phyloP scores from a whole-genome alignment of 441 rosid genomes.

The Raphanus hybrid region DNA sequence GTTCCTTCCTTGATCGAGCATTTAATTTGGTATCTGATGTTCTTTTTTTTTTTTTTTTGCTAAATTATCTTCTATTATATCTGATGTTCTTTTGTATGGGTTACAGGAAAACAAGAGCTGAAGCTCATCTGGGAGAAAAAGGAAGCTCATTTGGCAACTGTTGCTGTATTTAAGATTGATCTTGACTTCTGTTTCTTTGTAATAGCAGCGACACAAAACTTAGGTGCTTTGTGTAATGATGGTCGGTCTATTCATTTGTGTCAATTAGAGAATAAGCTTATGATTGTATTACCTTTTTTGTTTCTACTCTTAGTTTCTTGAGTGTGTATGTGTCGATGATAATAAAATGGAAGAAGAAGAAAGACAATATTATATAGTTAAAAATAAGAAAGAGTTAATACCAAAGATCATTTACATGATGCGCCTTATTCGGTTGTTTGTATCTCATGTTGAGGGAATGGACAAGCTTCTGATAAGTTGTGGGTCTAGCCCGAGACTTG shows the following conservation, averaged over 20 bases:
- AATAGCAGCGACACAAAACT: constrained; percentile 13
- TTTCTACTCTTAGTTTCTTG: constrained; percentile 10
- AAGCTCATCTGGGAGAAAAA: not conserved
- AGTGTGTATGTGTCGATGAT: not conserved
- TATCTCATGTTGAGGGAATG: constrained; percentile 42
- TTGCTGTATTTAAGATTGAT: constrained; percentile 21
- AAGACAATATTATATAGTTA: not conserved
- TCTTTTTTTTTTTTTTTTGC: too few relatives aligned
- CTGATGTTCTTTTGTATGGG: constrained; percentile 18
- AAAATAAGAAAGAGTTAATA: too few relatives aligned
- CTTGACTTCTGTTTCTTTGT: constrained; percentile 13
- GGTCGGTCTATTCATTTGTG: constrained; percentile 4
- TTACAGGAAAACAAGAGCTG: constrained; percentile 31
- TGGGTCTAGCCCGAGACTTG: constrained; percentile 41
- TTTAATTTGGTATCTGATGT: not conserved
- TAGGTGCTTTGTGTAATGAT: not conserved
- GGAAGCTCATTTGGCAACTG: not conserved
- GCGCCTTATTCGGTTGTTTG: constrained; percentile 34
- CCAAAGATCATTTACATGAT: not conserved
- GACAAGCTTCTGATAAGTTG: constrained; percentile 44
- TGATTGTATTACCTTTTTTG: constrained; percentile 9
- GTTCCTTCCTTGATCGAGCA: not conserved
- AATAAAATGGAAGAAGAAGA: not conserved
- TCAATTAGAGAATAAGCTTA: constrained; percentile 17
- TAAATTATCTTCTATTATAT: not conserved